Conservation (phyloP, 352 stramenopile genomes). For the Peronospora destructor region DNA sequence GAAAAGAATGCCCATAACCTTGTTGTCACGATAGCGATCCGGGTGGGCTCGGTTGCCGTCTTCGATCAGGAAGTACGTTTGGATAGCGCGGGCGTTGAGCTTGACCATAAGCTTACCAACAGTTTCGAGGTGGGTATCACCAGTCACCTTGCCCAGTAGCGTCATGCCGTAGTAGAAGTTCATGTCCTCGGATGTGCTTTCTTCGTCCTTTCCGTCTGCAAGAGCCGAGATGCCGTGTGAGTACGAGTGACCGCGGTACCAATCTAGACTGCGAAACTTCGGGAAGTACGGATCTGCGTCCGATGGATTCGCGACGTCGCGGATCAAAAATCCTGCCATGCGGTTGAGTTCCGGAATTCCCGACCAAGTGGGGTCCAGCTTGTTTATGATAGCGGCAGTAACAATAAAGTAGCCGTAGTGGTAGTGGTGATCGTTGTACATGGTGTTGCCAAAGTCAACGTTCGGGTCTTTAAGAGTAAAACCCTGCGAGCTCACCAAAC, state of each 20-base stretch:
- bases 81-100: conserved; percentile 36
- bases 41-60: conserved; percentile 37
- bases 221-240: conserved; percentile 41
- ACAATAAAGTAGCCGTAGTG: conserved; percentile 46
- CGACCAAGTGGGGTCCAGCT: conserved; percentile 35
- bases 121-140: conserved; percentile 27
- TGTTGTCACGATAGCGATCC: conserved; percentile 40
- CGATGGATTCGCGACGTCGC: conserved; percentile 41
- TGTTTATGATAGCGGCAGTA: conserved; percentile 35
- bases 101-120: conserved; percentile 45
- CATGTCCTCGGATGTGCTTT: conserved; percentile 47
- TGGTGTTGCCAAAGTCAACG: conserved; percentile 48
- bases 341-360: conserved; percentile 30
- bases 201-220: conserved; percentile 39
- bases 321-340: conserved; percentile 32
- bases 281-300: conserved; percentile 33
- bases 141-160: conserved; percentile 33
- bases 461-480: conserved; percentile 35
- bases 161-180: conserved; percentile 42
- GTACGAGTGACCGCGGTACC: conserved; percentile 48
- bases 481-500: conserved; percentile 40
- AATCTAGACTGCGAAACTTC: conserved; percentile 42
- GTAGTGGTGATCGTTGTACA: conserved; percentile 55
- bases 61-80: conserved; percentile 48
- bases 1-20: conserved; percentile 65